Evolutionary conservation across 1,139 yeast genomes (phyloP), one percentile per base, ranked within the genome.

Genomic region (Geotrichum carabidarum): DNA sequence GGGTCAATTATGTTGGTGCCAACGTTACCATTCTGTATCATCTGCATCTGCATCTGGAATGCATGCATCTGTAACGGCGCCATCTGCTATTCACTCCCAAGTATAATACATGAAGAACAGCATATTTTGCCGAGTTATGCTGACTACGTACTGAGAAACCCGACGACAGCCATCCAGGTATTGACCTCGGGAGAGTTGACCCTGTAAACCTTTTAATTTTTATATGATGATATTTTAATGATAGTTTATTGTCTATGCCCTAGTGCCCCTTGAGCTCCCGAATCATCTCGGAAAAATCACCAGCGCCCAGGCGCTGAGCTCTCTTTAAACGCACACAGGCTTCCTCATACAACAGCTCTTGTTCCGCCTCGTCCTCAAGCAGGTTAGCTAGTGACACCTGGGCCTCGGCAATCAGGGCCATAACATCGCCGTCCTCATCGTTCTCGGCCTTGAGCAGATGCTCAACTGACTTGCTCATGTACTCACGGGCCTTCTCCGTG

Each of bases 391-490:
- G 73, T 12, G 85, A 80, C 38, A 91, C 86, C 66, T 81, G 76
- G 0, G 95, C 91, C 68, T 93, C 98, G 1, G 96, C 96, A 45
- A 86, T 61, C 49, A 80, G 79, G 6, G 83, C 96, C 86, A 93
- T 85, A 8, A 85, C 76, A 57, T 84, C 85, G 0, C 95, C 95
- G 40, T 84, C 88, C 51, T 84, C 88, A 34, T 81, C 82, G 52
- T 82, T 81, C 67, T 83, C 81, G 0, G 90, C 84, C 57, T 74
- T 71, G 56, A 75, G 71, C 55, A 18, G 22, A 36, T 35, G 32
- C 95, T 74, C 71, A 40, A 87, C 71, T 0, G 95, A 95, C 31
- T 70, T 70, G n/a, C 69, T 62, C 30, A 83, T 78, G 51, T 78
- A 70, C 2, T 74, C 71, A 48, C 78, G 73, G 0, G 89, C 84